Evolutionary conservation across 345 rosid genomes (phyloP).

Genomic region (Lepidium sativum): DNA sequence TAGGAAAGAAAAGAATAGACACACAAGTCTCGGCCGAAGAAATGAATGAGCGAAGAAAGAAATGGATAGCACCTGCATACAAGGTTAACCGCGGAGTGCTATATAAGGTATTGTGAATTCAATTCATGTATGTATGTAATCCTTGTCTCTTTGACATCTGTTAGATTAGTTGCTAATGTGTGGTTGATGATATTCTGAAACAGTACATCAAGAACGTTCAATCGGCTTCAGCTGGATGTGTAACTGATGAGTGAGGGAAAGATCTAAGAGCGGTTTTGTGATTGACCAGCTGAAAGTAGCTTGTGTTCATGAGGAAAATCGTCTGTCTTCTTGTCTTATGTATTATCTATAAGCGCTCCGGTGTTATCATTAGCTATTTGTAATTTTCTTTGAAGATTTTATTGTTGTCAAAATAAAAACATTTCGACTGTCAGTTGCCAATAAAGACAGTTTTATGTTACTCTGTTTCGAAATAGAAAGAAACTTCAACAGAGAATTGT

Average conservation of each 20-base stretch:
- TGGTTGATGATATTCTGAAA: not conserved
- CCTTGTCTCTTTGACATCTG: not conserved
- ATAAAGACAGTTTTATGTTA: not conserved
- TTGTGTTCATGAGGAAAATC: slow-evolving; percentile 44
- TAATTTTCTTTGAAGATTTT: not conserved
- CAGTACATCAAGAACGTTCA: slow-evolving; percentile 95
- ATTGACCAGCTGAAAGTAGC: slow-evolving; percentile 50
- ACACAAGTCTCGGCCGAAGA: slow-evolving; percentile 50
- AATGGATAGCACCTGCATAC: slow-evolving; percentile 70
- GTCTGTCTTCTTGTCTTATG: slow-evolving; percentile 52
- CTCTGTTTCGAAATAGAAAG: too few species aligned
- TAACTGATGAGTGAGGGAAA: slow-evolving; percentile 62
- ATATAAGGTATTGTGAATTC: slow-evolving; percentile 48
- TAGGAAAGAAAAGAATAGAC: slow-evolving; percentile 64
- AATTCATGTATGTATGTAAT: not conserved
- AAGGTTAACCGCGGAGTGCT: slow-evolving; percentile 67
- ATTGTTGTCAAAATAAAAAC: not conserved
- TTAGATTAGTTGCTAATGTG: slow-evolving; percentile 1
- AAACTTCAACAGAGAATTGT: too few species aligned
- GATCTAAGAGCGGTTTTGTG: slow-evolving; percentile 20
- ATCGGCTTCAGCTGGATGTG: slow-evolving; percentile 82
- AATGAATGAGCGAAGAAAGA: slow-evolving; percentile 60
- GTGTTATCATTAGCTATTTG: not conserved
- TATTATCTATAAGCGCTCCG: slow-evolving; percentile 33
- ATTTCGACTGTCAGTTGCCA: not conserved